phyloP scores from a whole-genome alignment of 805 yeast genomes.

The Candida arabinofermentans region DNA sequence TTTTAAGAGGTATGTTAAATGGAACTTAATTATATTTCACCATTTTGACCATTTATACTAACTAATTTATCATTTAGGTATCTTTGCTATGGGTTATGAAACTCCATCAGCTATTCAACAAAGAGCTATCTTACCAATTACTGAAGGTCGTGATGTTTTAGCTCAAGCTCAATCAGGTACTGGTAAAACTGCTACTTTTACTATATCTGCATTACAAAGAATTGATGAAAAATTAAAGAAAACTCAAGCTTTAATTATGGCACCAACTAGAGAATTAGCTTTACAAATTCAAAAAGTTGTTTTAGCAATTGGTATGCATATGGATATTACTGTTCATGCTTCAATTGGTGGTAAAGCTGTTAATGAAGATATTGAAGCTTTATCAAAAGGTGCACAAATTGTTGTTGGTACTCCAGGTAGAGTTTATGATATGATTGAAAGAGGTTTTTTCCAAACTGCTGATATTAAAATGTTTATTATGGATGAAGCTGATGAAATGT shows the following conservation, averaged over 20 bases:
- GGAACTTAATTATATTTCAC: too few relatives aligned
- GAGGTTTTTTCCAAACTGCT: constrained; percentile 71
- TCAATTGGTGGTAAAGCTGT: constrained; percentile 92
- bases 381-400: constrained; percentile 78
- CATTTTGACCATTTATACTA: constrained; percentile 7
- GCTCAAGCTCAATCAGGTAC: constrained; percentile 99
- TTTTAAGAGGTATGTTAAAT: constrained; percentile 52
- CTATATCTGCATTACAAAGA: constrained; percentile 88
- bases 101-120: constrained; percentile 96
- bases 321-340: constrained; percentile 84
- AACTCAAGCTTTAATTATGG: constrained; percentile 84
- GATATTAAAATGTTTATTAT: constrained; percentile 81
- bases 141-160: constrained; percentile 89
- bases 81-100: constrained; percentile 91
- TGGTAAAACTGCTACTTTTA: constrained; percentile 97
- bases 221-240: constrained; percentile 69
- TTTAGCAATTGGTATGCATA: constrained; percentile 77
- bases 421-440: constrained; percentile 84
- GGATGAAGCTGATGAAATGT: constrained; percentile 96
- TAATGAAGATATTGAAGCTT: constrained; percentile 72
- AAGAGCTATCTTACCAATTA: constrained; percentile 93
- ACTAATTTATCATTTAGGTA: constrained; percentile 45
- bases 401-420: constrained; percentile 98
- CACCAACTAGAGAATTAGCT: constrained; percentile 97
- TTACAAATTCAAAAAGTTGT: constrained; percentile 89